Base-by-base conservation (phyloP, 1,139 yeast genomes). In the Kodamaea derodonti region DNA sequence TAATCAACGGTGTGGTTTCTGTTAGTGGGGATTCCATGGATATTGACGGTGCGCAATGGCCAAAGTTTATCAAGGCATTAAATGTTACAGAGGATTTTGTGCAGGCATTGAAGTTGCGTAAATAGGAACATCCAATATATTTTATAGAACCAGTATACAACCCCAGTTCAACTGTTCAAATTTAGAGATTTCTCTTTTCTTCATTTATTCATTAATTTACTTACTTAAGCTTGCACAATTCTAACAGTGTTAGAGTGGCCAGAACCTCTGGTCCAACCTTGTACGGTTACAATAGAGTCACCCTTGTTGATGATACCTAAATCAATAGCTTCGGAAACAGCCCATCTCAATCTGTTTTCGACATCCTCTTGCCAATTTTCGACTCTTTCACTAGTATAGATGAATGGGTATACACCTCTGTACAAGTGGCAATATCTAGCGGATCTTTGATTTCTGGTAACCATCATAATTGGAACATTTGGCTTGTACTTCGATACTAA, bases 201-300 rank as follows among this genome's bases (percentile, higher is more conserved):
- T 7, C 22, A 18, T 7, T 18, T 18, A 9, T 18, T 9, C 22
- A 7, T 27, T 10, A 11, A 17, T n/a, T 14, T 29, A 25, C 16
- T 25, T 25, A 18, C 22, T 53, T 67, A 69, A 50, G 75, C 75
- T 54, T 68, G 72, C 42, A 72, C 75, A 51, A 72, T 64, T 78
- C 97, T 92, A 68, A 92, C 80, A 48, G 98, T 92, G 84, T 92
- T 92, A 60, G 98, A 85, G 80, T 92, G 96, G 62, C 98, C 99
- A 48, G 90, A 77, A 71, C 98, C 98, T 65, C 94, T 85, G 60
- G 95, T 86, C 95, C 96, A 92, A 65, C 98, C 98, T 78, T 92
- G 98, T 62, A 92, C 84, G 59, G 95, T 86, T 52, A 92, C 88
- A 56, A 88, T 84, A 42, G 85, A 74, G 65, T 88, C 97, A 65